Conservation (phyloP, 257 asterid species). For the Solanum gracilifrons region DNA sequence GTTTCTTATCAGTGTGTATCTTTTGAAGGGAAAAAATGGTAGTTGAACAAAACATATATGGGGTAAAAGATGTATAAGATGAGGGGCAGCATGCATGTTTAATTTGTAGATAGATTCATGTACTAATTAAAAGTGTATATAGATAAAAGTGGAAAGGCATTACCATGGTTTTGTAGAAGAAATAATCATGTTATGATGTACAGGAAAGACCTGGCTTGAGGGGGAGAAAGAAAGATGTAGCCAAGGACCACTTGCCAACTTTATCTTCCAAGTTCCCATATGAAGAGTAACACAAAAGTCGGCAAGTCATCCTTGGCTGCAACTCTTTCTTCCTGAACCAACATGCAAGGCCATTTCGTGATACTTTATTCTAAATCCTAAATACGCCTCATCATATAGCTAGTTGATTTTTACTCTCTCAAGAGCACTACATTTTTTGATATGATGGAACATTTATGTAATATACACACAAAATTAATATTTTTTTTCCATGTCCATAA, state of each 20-base stretch:
- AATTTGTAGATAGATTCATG: not conserved
- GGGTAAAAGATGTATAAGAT: not conserved
- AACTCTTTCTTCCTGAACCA: not conserved
- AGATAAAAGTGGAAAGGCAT: not conserved
- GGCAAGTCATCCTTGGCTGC: slow-evolving; percentile 11
- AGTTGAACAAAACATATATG: not conserved
- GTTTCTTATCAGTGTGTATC: not conserved
- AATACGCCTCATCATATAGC: not conserved
- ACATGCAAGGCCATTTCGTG: not conserved
- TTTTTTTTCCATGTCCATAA: not conserved
- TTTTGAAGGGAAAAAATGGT: not conserved
- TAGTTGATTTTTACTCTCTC: not conserved
- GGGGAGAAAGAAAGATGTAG: not conserved
- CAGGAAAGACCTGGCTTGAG: not conserved
- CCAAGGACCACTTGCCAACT: slow-evolving; percentile 5
- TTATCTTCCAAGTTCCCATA: not conserved
- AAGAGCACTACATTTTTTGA: not conserved
- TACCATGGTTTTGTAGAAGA: not conserved
- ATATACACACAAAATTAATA: not conserved
- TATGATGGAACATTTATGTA: not conserved
- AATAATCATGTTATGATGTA: not conserved
- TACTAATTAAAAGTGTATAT: not conserved
- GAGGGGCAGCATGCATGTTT: not conserved
- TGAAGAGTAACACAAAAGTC: not conserved
- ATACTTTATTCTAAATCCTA: not conserved